Percentiles rank a stretch among this genome's conserved stretches.
Conservation (phyloP, 176 grass and related monocot species). For the Cymbopogon citratus region DNA sequence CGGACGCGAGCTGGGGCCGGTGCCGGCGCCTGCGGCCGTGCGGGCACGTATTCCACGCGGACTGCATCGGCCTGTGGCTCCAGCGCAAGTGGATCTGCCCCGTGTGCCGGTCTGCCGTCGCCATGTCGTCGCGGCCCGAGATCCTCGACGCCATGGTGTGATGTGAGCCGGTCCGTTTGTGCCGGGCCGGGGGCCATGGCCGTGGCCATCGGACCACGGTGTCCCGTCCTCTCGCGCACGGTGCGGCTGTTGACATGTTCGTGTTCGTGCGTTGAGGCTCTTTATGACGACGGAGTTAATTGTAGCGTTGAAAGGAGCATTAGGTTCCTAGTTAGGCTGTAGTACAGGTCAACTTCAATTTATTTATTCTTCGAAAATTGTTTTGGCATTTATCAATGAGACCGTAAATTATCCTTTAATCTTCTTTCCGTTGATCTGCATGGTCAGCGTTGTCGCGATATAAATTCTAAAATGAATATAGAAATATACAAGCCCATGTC, state of each 20-base stretch:
- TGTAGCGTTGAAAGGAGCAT: neutral
- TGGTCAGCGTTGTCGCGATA: no score
- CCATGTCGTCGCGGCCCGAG: neutral
- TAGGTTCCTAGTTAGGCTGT: neutral
- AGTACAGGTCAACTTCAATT: neutral
- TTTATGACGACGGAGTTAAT: neutral
- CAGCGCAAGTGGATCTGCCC: constrained; percentile 20
- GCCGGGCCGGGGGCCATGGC: neutral
- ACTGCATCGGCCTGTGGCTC: constrained; percentile 29
- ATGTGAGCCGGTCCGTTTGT: neutral
- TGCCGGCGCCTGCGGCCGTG: constrained; percentile 25
- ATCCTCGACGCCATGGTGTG: constrained; percentile 4
- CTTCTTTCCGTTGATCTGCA: neutral
- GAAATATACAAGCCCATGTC: no score
- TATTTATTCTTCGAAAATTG: neutral
- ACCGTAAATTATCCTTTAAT: no score
- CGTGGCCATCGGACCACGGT: neutral
- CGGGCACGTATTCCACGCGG: constrained; percentile 37
- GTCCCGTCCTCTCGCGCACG: neutral
- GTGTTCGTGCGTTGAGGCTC: neutral
- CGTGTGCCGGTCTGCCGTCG: constrained; percentile 20
- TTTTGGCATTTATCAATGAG: neutral
- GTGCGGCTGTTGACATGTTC: neutral
- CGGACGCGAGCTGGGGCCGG: neutral
- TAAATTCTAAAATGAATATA: no score